A percentile compares a stretch with the other conserved stretches of the same genome.
These are phyloP conservation scores for Phytophthora pseudosyringae DNA, from an alignment of 352 stramenopile genomes.

Conservation along the genomic window DNA sequence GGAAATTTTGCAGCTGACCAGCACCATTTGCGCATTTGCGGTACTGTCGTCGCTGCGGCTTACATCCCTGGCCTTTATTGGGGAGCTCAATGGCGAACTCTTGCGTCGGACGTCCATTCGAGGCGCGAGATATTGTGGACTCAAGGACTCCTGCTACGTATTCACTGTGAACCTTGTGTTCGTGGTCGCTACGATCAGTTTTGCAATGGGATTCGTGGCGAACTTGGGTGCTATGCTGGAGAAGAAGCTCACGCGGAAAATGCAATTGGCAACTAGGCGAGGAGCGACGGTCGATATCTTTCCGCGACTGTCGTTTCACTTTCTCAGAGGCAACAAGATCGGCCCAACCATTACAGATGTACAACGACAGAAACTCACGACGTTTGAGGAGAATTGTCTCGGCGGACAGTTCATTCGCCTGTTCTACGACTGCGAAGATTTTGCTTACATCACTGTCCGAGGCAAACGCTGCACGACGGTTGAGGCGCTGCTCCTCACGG, in stretches of 20 bases:
- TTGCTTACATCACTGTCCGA: conserved; percentile 17
- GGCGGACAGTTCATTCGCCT: neutral
- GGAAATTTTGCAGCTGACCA: conserved; percentile 24
- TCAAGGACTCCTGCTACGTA: conserved; percentile 21
- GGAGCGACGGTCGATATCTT: neutral
- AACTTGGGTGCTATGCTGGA: conserved; percentile 6
- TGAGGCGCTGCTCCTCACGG: conserved; percentile 27
- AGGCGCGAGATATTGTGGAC: conserved; percentile 12
- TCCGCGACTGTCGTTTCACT: conserved; percentile 1
- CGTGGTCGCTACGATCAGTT: neutral
- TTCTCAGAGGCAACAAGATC: neutral
- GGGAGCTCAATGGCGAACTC: neutral
- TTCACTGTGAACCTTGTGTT: conserved; percentile 23
- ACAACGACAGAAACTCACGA: neutral
- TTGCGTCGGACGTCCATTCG: conserved; percentile 8
- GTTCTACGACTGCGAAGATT: conserved; percentile 26
- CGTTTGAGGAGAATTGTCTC: conserved; percentile 8
- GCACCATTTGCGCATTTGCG: neutral
- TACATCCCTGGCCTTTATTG: conserved; percentile 9
- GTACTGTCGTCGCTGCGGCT: conserved; percentile 6
- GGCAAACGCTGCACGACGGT: conserved; percentile 19
- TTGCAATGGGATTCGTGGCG: neutral
- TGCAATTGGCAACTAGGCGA: conserved; percentile 1
- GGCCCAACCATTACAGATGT: neutral
- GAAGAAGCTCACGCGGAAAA: neutral